A percentile compares a stretch with the other conserved stretches of the same genome.
phyloP scores from a whole-genome alignment of 1,284 basidiomycete species.

The Megacollybia platyphylla region DNA sequence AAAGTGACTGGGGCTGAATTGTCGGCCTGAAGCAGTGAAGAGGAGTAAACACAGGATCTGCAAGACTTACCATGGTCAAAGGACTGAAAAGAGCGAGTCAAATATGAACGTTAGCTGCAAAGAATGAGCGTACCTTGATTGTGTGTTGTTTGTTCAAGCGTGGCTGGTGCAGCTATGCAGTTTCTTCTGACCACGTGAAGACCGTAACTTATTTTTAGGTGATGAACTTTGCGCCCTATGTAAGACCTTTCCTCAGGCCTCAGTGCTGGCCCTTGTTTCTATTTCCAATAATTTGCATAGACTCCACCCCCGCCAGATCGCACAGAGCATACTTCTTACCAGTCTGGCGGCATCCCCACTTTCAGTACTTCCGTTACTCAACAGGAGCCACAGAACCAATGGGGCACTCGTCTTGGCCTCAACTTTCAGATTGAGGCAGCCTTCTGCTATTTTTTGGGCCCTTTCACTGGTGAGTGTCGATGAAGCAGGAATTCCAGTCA shows the following conservation, averaged over 20 bases:
- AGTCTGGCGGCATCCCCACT: conserved; percentile 55
- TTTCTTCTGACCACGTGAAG: conserved; percentile 2
- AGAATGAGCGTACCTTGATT: background rate
- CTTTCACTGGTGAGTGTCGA: conserved; percentile 49
- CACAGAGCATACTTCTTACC: conserved; percentile 39
- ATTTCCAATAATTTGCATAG: conserved; percentile 16
- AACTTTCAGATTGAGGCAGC: conserved; percentile 64
- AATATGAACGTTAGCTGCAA: background rate
- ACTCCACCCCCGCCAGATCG: conserved; percentile 50
- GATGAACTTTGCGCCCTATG: conserved; percentile 38
- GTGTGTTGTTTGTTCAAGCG: background rate
- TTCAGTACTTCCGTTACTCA: conserved; percentile 33
- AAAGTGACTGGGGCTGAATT: conserved; percentile 87
- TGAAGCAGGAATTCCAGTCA: background rate
- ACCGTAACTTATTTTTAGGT: background rate
- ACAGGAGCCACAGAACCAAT: conserved; percentile 42
- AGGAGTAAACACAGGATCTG: background rate
- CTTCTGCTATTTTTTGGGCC: conserved; percentile 59
- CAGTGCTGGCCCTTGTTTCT: conserved; percentile 1
- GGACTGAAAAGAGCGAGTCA: background rate
- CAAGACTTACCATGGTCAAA: background rate
- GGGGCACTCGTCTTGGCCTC: conserved; percentile 62
- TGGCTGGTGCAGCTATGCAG: background rate
- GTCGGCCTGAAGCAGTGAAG: conserved; percentile 2
- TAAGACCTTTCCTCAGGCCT: conserved; percentile 15